Base-by-base conservation (phyloP, 805 yeast genomes). In the Nakazawaea siamensis region DNA sequence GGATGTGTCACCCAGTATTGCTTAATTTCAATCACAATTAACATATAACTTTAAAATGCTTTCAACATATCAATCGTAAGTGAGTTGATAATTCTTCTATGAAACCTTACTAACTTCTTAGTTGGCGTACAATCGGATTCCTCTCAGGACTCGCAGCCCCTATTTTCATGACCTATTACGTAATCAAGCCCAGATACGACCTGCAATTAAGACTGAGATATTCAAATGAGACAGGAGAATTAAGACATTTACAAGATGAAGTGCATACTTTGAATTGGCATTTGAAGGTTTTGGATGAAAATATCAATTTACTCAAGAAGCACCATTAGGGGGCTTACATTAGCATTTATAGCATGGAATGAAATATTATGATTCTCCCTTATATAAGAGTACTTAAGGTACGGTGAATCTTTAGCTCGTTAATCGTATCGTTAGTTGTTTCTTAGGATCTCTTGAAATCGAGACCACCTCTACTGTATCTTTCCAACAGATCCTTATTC, bases 41-140 rank as follows among this genome's bases (percentile, higher is more conserved):
- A n/a, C n/a, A n/a, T n/a, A n/a, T n/a, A n/a, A n/a, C n/a, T n/a
- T n/a, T n/a, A n/a, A n/a, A n/a, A n/a, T n/a, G n/a, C n/a, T n/a
- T n/a, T n/a, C n/a, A n/a, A n/a, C n/a, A n/a, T n/a, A n/a, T n/a
- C n/a, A n/a, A n/a, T n/a, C n/a, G n/a, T n/a, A n/a, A n/a, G n/a
- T n/a, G n/a, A n/a, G n/a, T n/a, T n/a, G n/a, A n/a, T n/a, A n/a
- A n/a, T n/a, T n/a, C n/a, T n/a, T n/a, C n/a, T n/a, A n/a, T n/a
- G n/a, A n/a, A n/a, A n/a, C n/a, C n/a, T n/a, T n/a, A n/a, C n/a
- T n/a, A n/a, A n/a, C n/a, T n/a, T n/a, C n/a, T n/a, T n/a, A n/a
- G n/a, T n/a, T n/a, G n/a, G n/a, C n/a, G n/a, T n/a, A 27, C 37
- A 4, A 18, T 37, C 15, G 37, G 40, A 25, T 37, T 37, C 18